phyloP scores from a whole-genome alignment of 768 basidiomycete genomes.

The Amanita molliuscula region DNA sequence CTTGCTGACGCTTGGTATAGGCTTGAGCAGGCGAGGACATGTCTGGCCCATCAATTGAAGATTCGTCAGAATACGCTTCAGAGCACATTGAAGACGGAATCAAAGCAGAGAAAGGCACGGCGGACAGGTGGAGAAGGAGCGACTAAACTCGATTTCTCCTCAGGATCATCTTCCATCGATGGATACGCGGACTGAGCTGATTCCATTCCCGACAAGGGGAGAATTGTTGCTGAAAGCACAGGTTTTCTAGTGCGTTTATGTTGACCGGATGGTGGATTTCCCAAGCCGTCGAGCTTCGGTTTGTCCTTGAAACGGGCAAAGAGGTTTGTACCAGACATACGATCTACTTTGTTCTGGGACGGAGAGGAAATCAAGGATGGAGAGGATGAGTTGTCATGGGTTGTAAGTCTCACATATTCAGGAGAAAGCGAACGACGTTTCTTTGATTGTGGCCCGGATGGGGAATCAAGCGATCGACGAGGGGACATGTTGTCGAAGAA shows the following conservation, averaged over 20 bases:
- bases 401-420: conserved; percentile 26
- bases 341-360: conserved; percentile 35
- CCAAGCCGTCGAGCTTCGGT: conserved; percentile 42
- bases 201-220: conserved; percentile 30
- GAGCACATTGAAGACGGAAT: conserved; percentile 49
- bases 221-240: conserved; percentile 52
- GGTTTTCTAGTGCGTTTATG: conserved; percentile 57
- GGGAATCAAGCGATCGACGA: conserved; percentile 34
- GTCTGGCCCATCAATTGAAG: conserved; percentile 58
- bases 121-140: conserved; percentile 35
- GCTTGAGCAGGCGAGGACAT: conserved; percentile 77
- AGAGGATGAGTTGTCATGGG: conserved; percentile 34
- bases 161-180: conserved; percentile 15
- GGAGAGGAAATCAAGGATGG: conserved; percentile 42
- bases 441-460: conserved; percentile 30
- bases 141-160: neutral
- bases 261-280: conserved; percentile 41
- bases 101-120: conserved; percentile 71
- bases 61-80: conserved; percentile 35
- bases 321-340: conserved; percentile 30
- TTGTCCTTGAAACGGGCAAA: conserved; percentile 16
- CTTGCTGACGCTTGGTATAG: conserved; percentile 67
- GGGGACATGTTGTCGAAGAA: conserved; percentile 54
- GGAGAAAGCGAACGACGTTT: conserved; percentile 57
- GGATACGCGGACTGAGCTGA: conserved; percentile 34